Conservation (phyloP, 148 eudicot species). For the Silene latifolia region DNA sequence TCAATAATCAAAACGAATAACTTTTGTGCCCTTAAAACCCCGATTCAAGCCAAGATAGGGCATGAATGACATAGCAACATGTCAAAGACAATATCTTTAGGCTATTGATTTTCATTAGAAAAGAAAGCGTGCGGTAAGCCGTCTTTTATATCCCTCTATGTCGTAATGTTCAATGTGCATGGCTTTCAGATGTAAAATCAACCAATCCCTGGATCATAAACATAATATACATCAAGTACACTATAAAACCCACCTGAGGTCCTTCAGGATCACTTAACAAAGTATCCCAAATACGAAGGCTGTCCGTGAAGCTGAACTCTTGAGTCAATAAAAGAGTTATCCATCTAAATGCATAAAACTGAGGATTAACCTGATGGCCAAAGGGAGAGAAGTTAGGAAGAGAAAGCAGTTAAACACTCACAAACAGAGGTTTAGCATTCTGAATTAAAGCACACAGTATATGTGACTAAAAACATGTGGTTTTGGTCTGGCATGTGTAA, state of each 20-base stretch:
- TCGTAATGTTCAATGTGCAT: not conserved
- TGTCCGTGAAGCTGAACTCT: constrained; percentile 86
- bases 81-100: not conserved
- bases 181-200: not conserved
- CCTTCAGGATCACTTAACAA: constrained; percentile 97
- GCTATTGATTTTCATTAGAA: no score
- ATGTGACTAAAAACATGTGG: not conserved
- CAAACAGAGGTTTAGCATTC: not conserved
- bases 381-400: constrained; percentile 22
- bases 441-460: constrained; percentile 3
- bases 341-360: constrained; percentile 98
- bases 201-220: not conserved
- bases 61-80: not conserved
- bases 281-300: constrained; percentile 91
- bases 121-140: not conserved
- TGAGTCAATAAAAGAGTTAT: constrained; percentile 97
- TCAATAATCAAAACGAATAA: not conserved
- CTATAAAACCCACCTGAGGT: constrained; percentile 66
- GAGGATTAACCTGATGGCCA: constrained; percentile 86
- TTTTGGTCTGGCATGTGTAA: not conserved
- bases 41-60: not conserved
- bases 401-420: not conserved
- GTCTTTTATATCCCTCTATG: no score
- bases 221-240: not conserved
- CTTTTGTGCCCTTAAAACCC: not conserved